Base-by-base conservation (phyloP, 106 monocot genomes). In the Allium fistulosum region DNA sequence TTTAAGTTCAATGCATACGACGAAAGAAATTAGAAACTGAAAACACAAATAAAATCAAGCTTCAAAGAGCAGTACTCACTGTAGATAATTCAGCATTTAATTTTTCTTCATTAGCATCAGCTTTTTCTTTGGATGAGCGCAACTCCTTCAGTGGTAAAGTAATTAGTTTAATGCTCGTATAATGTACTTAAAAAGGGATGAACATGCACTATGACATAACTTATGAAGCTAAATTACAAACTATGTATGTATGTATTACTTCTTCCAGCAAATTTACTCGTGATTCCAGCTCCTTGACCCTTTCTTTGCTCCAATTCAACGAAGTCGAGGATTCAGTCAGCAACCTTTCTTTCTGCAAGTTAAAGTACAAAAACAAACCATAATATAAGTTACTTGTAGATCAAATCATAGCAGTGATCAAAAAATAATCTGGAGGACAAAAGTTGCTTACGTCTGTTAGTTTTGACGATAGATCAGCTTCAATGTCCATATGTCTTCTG, bases 301-400 rank as follows among this genome's bases (percentile, higher is more conserved):
- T 80, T 65, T 97, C 97, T 59, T 97, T 88, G 56, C 77, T 84
- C 71, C 79, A 62, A 50, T 75, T 89, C 16, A 87, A 65, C n/a
- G 69, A 80, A 55, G 14, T 75, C 51, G 87, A 92, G 26, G 79
- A 75, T 77, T 89, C 89, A 45, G 67, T 84, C 6, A 79, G 61
- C 74, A 87, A 78, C 63, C 80, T 86, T 62, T 97, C 97, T 58
- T 80, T 46, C 96, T 96, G 84, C 52, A 70, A 79, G 22, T n/a
- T 12, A 49, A 58, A 63, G 57, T 17, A 58, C 5, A 68, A 76
- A 50, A 26, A 61, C n/a, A 22, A 16, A 61, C 2, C 37, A 37
- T 37, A 37, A 37, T 37, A 2, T 37, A 37, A 37, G 37, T 37
- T 37, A 37, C 37, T 2, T 37, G 5, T 2, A 37, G 37, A 37